Conservation (phyloP, 169 alveolate genomes). For the Pseudocohnilembus persalinus region DNA sequence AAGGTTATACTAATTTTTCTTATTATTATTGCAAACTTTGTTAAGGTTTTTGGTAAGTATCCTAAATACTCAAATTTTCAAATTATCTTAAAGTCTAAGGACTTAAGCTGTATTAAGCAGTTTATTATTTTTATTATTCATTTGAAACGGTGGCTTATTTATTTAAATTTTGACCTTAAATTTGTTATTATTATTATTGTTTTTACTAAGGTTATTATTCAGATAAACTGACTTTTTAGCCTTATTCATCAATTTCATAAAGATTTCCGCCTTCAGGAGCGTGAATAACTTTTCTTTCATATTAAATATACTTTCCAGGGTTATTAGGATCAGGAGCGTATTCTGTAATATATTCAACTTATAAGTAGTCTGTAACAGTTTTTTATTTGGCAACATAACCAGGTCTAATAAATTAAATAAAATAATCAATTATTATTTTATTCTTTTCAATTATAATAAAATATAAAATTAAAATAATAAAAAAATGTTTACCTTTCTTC, state of each 20-base stretch:
- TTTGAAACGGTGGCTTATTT: neutral
- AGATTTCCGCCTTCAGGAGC: neutral
- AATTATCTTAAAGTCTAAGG: too few relatives aligned
- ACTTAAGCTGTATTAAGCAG: too few relatives aligned
- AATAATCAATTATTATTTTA: too few relatives aligned
- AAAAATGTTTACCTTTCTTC: neutral
- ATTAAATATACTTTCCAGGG: neutral
- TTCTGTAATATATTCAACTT: neutral
- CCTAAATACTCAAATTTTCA: too few relatives aligned
- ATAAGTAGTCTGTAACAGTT: neutral
- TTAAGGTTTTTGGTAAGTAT: too few relatives aligned
- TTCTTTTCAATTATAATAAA: too few relatives aligned
- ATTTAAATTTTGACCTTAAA: neutral
- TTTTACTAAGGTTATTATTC: too few relatives aligned
- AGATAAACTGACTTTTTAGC: too few relatives aligned
- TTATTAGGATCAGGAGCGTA: neutral
- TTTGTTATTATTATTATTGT: too few relatives aligned
- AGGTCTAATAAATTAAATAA: neutral
- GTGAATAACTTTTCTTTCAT: neutral
- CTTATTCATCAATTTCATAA: neutral
- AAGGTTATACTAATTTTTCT: too few relatives aligned
- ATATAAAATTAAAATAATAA: too few relatives aligned
- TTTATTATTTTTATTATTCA: neutral
- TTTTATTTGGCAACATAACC: neutral
- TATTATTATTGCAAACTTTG: too few relatives aligned